Conservation (phyloP, 2,329 filamentous ascomycete genomes). For the Pestalotiopsis sp. region DNA sequence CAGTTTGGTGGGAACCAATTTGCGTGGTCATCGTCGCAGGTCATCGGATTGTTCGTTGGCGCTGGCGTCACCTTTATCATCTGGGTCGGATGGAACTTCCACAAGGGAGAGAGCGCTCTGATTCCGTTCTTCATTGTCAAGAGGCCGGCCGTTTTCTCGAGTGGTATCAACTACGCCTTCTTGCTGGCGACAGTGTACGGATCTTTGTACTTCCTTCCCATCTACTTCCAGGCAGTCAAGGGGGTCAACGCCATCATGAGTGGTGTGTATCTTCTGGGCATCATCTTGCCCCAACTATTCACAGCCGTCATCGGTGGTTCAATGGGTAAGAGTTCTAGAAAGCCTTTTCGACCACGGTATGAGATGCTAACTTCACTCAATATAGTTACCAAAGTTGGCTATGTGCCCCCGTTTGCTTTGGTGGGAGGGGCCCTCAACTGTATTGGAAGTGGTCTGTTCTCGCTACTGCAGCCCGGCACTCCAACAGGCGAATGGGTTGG, state of each 20-base stretch:
- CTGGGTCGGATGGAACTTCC: neutral
- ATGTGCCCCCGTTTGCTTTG: conserved; percentile 22
- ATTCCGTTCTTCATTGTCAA: neutral
- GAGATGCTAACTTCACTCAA: neutral
- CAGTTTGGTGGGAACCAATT: neutral
- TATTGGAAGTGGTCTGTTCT: conserved; percentile 24
- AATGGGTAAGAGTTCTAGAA: neutral
- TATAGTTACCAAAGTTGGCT: conserved; percentile 25
- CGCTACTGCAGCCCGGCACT: conserved; percentile 19
- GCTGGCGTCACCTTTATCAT: neutral
- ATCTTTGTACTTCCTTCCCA: neutral
- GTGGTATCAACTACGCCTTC: neutral
- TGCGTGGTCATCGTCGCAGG: neutral
- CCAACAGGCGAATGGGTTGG: conserved; percentile 21
- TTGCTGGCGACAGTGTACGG: neutral
- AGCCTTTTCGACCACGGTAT: neutral
- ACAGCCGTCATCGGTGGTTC: conserved; percentile 3
- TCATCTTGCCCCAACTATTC: neutral
- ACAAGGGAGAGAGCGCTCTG: neutral
- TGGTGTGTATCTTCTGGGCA: neutral
- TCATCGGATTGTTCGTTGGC: neutral
- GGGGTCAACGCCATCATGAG: neutral
- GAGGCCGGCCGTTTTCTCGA: neutral
- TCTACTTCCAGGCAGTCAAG: conserved; percentile 6
- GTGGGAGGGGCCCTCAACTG: conserved; percentile 17